Conservation (phyloP, 2,329 filamentous ascomycete species). For the Penicillium sp. region DNA sequence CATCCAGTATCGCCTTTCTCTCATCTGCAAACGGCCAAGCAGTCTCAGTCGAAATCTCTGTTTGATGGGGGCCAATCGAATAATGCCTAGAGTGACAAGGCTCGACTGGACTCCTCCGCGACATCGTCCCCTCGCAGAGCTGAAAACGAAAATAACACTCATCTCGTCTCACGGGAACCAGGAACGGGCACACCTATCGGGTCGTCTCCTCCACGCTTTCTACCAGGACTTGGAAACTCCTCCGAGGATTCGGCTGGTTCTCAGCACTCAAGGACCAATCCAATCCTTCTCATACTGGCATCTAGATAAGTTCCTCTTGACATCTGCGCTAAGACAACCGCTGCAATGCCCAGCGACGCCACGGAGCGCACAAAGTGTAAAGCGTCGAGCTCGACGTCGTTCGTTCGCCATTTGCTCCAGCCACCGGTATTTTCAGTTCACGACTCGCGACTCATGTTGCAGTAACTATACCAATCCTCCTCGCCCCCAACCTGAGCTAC, state of each 20-base stretch:
- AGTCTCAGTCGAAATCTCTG: background rate
- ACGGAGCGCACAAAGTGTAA: slow-evolving; percentile 4
- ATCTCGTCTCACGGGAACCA: slow-evolving; percentile 5
- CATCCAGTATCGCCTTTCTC: background rate
- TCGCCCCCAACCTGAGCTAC: background rate
- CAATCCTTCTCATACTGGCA: background rate
- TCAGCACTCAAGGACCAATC: background rate
- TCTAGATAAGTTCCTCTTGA: background rate
- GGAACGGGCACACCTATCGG: slow-evolving; percentile 3
- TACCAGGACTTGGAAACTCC: background rate
- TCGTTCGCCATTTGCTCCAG: background rate
- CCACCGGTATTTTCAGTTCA: background rate
- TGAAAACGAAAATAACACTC: background rate
- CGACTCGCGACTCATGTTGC: slow-evolving; percentile 6
- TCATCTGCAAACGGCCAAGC: slow-evolving; percentile 9
- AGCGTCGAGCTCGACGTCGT: background rate
- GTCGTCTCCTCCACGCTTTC: slow-evolving; percentile 1
- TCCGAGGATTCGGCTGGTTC: background rate
- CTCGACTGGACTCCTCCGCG: background rate
- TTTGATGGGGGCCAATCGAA: background rate
- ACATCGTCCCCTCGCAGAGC: background rate
- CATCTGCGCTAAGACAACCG: background rate
- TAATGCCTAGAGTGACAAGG: background rate
- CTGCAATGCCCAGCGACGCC: slow-evolving; percentile 1
- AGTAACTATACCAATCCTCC: slow-evolving; percentile 1